Base-by-base conservation (phyloP, 2,329 filamentous ascomycete species). In the Nothomitra cinnamomea region DNA sequence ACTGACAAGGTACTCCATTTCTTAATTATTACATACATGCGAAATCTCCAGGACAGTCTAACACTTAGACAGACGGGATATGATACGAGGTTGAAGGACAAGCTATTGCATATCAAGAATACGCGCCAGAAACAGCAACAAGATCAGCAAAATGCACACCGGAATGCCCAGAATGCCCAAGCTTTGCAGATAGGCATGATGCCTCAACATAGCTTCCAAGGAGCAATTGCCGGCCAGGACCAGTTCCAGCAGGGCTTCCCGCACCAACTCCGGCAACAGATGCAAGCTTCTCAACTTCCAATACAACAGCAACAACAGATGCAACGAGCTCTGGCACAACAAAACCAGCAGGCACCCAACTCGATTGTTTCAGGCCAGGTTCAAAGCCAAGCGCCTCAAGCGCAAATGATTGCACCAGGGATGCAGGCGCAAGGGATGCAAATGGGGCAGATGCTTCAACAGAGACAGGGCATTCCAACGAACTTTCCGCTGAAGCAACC, bases 1-100 rank as follows among this genome's bases (percentile, higher is more conserved):
- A 15, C 35, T 13, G 53, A 55, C 40, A 55, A 55, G 53, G 53
- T 55, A 32, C 22, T 51, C 15, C n/a, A 10, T 19, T 21, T 41
- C 42, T 51, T 10, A 10, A n/a, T 5, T 21, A n/a, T n/a, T n/a
- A n/a, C 32, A 24, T 10, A 5, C 5, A n/a, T 10, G 17, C 19
- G 6, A 12, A 17, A 42, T 24, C 4, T 50, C 19, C 15, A 19
- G 38, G 19, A 49, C 25, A 13, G 12, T 21, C 41, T 53, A 28
- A 28, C 45, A 19, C 21, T n/a, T 2, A 24, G 12, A 10, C 21
- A 55, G 53, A 19, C 53, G 12, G 15, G 28, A 15, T 55, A 55
- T 49, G 53, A 55, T 19, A 47, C 48, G 21, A 52, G 42, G 24
- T 21, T 22, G 22, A 54, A n/a, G 6, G 49, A 52, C 2, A 54